Evolutionary conservation across 805 yeast species (phyloP).

Genomic region (Saturnispora hagleri): DNA sequence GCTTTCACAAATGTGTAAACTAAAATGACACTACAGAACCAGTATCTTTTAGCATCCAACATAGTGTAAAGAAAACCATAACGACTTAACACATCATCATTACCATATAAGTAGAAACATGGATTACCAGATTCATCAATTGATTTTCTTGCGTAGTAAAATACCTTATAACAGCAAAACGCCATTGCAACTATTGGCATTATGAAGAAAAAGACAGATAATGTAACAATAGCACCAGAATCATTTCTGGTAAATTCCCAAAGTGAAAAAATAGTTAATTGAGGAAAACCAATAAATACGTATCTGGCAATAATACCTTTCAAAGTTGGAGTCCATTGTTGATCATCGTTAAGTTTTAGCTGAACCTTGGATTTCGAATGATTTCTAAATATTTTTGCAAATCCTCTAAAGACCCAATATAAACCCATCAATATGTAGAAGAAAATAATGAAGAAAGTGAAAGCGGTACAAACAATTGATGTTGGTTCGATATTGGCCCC

Average conservation of each 20-base stretch:
- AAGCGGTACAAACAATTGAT: slow-evolving; percentile 76
- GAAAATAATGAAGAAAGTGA: slow-evolving; percentile 72
- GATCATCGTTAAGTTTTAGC: slow-evolving; percentile 30
- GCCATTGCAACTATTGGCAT: slow-evolving; percentile 50
- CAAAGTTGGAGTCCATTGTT: slow-evolving; percentile 48
- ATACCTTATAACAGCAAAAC: slow-evolving; percentile 60
- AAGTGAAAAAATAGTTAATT: slow-evolving; percentile 64
- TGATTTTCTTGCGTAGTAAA: slow-evolving; percentile 54
- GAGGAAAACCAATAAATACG: slow-evolving; percentile 78
- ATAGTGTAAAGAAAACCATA: slow-evolving; percentile 87
- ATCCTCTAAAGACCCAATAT: slow-evolving; percentile 41
- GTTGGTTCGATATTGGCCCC: slow-evolving; percentile 73
- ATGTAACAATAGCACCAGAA: slow-evolving; percentile 80
- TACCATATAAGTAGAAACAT: slow-evolving; percentile 81
- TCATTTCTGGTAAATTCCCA: slow-evolving; percentile 82
- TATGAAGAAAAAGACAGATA: slow-evolving; percentile 64
- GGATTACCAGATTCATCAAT: slow-evolving; percentile 59
- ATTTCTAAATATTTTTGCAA: slow-evolving; percentile 3
- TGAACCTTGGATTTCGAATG: not conserved
- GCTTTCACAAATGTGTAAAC: slow-evolving; percentile 57
- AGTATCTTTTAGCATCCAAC: slow-evolving; percentile 73
- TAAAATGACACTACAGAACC: slow-evolving; percentile 68
- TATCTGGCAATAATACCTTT: slow-evolving; percentile 78
- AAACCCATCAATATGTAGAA: slow-evolving; percentile 63
- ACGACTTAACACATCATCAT: slow-evolving; percentile 58